Evolutionary conservation across 805 yeast genomes (phyloP), one percentile per base, ranked within the genome.

Genomic region (Metschnikowia henanensis): DNA sequence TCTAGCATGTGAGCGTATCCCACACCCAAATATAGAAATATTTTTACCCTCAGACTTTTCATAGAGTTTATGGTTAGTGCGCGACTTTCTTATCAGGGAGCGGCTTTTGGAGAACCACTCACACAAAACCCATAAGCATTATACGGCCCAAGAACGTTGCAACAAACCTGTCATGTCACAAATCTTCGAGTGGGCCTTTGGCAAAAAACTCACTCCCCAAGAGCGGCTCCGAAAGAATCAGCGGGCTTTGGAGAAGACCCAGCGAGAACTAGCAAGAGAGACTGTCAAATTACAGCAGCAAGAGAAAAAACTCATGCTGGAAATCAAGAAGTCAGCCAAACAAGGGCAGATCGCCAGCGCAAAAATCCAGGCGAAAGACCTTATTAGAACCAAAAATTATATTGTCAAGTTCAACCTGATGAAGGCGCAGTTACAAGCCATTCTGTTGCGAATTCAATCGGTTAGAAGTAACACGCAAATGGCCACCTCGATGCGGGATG

Each of bases 401-500:
- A 79, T 91, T 46, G 84, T 82, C 52, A 94, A 94, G 68, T 95
- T 94, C 66, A 89, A 88, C 61, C 78, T 78, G 53, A 92, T 94
- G 97, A 86, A 85, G 66, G 91, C 97, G 3, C 98, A 92, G 66
- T 68, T 94, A 46, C 99, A 94, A 69, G 97, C 98, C 1, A 91
- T 94, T 41, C 83, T 95, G 17, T 73, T 94, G 52, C 73, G 99
- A 48, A 84, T 94, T 46, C 98, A 94, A 62, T 80, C 96, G 28
- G 96, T 94, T 30, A 73, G 98, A 49, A 83, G 94, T 50, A 90
- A 91, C 58, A 96, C 87, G 58, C 97, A 92, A 65, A 95, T 94
- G 99, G 85, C 95, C 37, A 79, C 77, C 54, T 85, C 96, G 25
- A 92, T 94, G 97, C 77, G 84, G 51, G 97, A 94, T 49, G 99